Evolutionary conservation across 1,139 yeast genomes (phyloP).

Genomic region (Nakaseomyces glabratus): DNA sequence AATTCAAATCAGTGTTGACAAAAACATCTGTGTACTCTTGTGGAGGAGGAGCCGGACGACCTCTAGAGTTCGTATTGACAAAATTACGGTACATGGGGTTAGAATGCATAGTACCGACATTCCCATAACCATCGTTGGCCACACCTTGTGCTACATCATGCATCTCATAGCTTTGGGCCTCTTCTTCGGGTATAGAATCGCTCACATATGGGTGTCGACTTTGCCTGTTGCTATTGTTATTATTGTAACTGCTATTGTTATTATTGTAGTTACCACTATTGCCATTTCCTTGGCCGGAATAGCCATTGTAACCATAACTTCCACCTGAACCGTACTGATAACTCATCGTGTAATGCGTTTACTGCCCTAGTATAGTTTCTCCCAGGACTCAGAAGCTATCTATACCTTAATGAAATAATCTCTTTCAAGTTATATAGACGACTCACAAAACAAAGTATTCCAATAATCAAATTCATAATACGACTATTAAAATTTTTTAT

Average conservation of each 20-base stretch:
- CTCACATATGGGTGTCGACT: constrained; percentile 4
- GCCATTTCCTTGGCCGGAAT: neutral
- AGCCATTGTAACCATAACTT: neutral
- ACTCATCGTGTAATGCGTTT: constrained; percentile 6
- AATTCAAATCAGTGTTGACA: neutral
- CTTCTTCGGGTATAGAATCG: constrained; percentile 2
- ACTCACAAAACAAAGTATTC: no score
- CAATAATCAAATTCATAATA: no score
- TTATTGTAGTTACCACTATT: neutral
- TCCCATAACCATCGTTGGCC: constrained; percentile 1
- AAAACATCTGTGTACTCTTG: constrained; percentile 1
- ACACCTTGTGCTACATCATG: constrained; percentile 1
- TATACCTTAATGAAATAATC: no score
- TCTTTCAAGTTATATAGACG: no score
- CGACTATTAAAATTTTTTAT: no score
- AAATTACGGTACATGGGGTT: constrained; percentile 3
- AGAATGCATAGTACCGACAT: constrained; percentile 3
- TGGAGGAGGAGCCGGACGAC: constrained; percentile 2
- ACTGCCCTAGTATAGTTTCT: neutral
- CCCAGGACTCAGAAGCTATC: no score
- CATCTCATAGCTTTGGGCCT: constrained; percentile 2
- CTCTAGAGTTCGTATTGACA: constrained; percentile 2
- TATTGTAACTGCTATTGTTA: constrained; percentile 1
- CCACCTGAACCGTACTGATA: constrained; percentile 6
- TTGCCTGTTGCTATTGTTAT: neutral